A percentile compares a stretch with the other conserved stretches of the same genome.
These are phyloP conservation scores for Plicaturopsis crispa DNA, from an alignment of 768 basidiomycete species.

Conservation along the genomic window DNA sequence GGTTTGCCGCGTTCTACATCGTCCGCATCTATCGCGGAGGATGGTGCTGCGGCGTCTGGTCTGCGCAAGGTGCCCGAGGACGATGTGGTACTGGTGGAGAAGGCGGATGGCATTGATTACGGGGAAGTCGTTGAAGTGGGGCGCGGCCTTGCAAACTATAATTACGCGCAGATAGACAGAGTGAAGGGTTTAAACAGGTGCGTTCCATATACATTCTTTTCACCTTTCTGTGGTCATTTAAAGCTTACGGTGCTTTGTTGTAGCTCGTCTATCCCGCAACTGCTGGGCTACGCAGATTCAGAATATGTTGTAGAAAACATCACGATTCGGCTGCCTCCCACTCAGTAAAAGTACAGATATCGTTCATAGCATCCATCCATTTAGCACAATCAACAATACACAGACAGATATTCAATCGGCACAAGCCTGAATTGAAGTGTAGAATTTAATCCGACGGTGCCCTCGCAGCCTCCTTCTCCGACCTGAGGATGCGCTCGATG, in stretches of 20 bases:
- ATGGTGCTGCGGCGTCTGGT: constrained; percentile 14
- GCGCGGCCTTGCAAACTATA: constrained; percentile 92
- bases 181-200: constrained; percentile 92
- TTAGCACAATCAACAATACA: no score
- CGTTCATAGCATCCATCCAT: no score
- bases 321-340: constrained; percentile 61
- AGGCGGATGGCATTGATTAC: constrained; percentile 25
- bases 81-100: constrained; percentile 18
- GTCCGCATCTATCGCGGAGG: constrained; percentile 21
- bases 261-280: constrained; percentile 72
- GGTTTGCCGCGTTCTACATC: constrained; percentile 34
- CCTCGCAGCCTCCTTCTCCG: constrained; percentile 63
- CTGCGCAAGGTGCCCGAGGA: constrained; percentile 21
- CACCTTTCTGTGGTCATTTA: constrained; percentile 1
- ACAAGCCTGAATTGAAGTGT: constrained; percentile 6
- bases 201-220: constrained; percentile 10
- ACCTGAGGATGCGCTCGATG: constrained; percentile 48
- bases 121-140: constrained; percentile 86
- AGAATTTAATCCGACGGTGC: constrained; percentile 35
- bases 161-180: constrained; percentile 82
- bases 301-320: constrained; percentile 97
- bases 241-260: constrained; percentile 9
- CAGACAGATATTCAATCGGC: constrained; percentile 5
- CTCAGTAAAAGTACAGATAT: constrained; percentile 13
- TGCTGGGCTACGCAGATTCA: constrained; percentile 91